Conservation (phyloP, 2,329 filamentous ascomycete genomes). For the Emmonsiellopsis sp. region DNA sequence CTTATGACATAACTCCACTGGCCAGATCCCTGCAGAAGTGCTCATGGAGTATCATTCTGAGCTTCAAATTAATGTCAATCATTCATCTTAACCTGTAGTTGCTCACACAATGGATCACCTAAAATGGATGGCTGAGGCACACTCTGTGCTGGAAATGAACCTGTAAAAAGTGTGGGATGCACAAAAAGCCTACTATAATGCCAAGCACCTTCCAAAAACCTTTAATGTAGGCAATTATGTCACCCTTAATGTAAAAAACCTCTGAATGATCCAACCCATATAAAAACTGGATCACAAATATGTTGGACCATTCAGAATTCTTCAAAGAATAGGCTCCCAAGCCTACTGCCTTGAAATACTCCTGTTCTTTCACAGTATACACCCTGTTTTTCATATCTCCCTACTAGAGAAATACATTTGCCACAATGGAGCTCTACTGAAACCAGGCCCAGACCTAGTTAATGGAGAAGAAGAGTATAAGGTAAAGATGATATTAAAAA, state of each 20-base stretch:
- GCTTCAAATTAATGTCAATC: neutral
- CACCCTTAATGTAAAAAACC: too few species aligned
- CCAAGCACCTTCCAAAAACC: neutral
- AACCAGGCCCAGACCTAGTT: neutral
- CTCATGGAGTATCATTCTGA: neutral
- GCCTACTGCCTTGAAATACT: neutral
- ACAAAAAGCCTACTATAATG: neutral
- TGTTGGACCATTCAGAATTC: too few species aligned
- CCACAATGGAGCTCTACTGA: neutral
- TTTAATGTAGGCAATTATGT: neutral
- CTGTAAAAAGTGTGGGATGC: neutral
- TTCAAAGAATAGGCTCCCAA: too few species aligned
- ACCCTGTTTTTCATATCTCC: neutral
- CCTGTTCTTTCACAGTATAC: neutral
- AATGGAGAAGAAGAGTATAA: neutral
- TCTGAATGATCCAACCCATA: too few species aligned
- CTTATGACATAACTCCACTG: neutral
- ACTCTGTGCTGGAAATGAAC: neutral
- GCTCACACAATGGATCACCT: too few species aligned
- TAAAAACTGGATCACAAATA: too few species aligned
- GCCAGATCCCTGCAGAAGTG: neutral
- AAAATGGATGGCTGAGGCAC: too few species aligned
- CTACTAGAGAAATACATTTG: neutral
- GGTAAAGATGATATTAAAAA: neutral
- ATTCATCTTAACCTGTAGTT: too few species aligned